Evolutionary conservation across 768 basidiomycete genomes (phyloP).

Genomic region (Hortiboletus flavorubellus): DNA sequence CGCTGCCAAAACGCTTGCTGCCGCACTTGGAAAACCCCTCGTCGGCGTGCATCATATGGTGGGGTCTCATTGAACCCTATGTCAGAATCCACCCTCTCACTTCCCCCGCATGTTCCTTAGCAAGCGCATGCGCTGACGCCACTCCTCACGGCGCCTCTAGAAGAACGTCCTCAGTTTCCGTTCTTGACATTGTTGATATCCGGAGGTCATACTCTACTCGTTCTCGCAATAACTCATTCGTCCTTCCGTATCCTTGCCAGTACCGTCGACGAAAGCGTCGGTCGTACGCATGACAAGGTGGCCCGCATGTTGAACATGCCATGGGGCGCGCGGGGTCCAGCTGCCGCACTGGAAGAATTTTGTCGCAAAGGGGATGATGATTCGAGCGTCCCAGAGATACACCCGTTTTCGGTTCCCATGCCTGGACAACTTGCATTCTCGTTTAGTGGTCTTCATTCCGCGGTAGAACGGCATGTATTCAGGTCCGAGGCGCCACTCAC

Average conservation of each 20-base stretch:
- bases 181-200: conserved; percentile 88
- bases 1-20: conserved; percentile 83
- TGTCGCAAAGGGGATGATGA: conserved; percentile 37
- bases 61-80: too few species aligned
- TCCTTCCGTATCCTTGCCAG: conserved; percentile 70
- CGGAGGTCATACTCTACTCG: conserved; percentile 90
- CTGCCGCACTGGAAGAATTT: conserved; percentile 78
- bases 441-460: conserved; percentile 72
- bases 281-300: conserved; percentile 81
- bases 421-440: conserved; percentile 65
- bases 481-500: conserved; percentile 32
- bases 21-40: conserved; percentile 70
- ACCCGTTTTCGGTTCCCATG: conserved; percentile 48
- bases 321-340: conserved; percentile 63
- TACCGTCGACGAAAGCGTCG: conserved; percentile 72
- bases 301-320: conserved; percentile 65
- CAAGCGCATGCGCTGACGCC: conserved; percentile 92
- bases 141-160: conserved; percentile 54
- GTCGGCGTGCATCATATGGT: conserved; percentile 79
- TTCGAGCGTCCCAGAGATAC: conserved; percentile 27
- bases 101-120: conserved; percentile 34
- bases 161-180: conserved; percentile 60
- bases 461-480: conserved; percentile 57
- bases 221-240: conserved; percentile 60
- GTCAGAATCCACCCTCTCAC: too few species aligned